phyloP scores from a whole-genome alignment of 805 yeast species.

The Tetrapisispora phaffii region DNA sequence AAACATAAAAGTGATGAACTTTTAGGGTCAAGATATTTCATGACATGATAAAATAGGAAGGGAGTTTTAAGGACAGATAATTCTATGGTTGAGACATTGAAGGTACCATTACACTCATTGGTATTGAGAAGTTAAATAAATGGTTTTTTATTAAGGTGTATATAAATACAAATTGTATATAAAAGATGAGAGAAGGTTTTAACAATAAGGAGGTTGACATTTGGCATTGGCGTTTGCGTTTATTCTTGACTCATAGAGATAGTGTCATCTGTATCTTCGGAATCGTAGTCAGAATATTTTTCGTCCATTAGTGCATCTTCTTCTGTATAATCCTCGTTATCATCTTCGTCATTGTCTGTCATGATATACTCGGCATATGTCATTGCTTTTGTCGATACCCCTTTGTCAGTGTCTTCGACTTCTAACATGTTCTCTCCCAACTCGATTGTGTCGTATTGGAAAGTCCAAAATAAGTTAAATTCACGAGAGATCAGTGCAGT shows the following conservation, averaged over 20 bases:
- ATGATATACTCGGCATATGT: constrained; percentile 15
- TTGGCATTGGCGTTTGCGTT: not conserved
- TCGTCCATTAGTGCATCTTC: constrained; percentile 9
- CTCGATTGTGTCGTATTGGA: constrained; percentile 19
- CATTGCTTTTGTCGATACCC: constrained; percentile 14
- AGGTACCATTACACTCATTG: too few species aligned
- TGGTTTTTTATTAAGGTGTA: too few species aligned
- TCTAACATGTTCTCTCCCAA: constrained; percentile 5
- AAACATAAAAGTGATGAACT: too few species aligned
- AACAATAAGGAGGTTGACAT: not conserved
- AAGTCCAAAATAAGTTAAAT: constrained; percentile 32
- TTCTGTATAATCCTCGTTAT: constrained; percentile 10
- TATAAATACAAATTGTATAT: too few species aligned
- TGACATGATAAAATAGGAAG: too few species aligned
- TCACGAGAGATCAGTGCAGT: constrained; percentile 37
- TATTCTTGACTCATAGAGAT: not conserved
- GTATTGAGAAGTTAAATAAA: too few species aligned
- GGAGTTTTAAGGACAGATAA: too few species aligned
- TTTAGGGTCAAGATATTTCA: too few species aligned
- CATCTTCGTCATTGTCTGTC: constrained; percentile 10
- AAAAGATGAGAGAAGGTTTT: not conserved
- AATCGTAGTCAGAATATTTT: constrained; percentile 2
- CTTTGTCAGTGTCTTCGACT: constrained; percentile 14
- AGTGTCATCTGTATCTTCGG: not conserved
- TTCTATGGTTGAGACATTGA: too few species aligned